Conservation (phyloP, 495 filamentous ascomycete genomes). For the Penicillium cinerascens region DNA sequence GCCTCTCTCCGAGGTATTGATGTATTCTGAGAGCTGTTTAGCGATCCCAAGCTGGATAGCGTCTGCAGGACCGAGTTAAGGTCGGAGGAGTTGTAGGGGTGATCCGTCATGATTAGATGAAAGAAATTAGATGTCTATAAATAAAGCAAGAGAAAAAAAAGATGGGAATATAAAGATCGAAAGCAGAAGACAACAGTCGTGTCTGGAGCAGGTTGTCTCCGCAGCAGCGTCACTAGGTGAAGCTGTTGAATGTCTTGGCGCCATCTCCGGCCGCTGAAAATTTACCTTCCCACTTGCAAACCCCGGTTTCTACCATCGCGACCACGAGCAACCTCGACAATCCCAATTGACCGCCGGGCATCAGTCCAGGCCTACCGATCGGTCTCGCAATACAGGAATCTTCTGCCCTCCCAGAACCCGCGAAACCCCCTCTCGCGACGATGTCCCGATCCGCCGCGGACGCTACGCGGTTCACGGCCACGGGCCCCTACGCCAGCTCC, state of each 20-base stretch:
- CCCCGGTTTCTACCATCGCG: conserved; percentile 12
- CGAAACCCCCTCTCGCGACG: conserved; percentile 5
- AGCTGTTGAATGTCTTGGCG: conserved; percentile 27
- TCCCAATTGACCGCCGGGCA: conserved; percentile 4
- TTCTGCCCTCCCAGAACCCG: background rate
- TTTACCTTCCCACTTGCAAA: conserved; percentile 30
- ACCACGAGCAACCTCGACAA: conserved; percentile 5
- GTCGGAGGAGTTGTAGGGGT: conserved; percentile 41
- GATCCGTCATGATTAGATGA: conserved; percentile 26
- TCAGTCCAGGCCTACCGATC: background rate
- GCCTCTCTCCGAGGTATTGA: background rate
- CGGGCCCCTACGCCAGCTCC: conserved; percentile 79
- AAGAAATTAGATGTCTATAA: background rate
- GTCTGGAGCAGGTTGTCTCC: background rate
- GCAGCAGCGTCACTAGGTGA: conserved; percentile 6
- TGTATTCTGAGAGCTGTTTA: conserved; percentile 8
- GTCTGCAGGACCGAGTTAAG: conserved; percentile 53
- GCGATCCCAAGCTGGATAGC: conserved; percentile 33
- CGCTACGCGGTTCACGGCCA: conserved; percentile 93
- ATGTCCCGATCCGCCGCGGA: conserved; percentile 88
- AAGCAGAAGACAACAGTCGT: background rate
- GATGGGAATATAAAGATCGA: background rate
- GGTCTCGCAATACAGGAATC: background rate
- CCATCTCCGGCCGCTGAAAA: conserved; percentile 34
- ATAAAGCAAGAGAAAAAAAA: background rate